Percentiles rank a stretch among this genome's conserved stretches.
phyloP scores from a whole-genome alignment of 2,329 filamentous ascomycete species.

The Diaporthe aspalathi region DNA sequence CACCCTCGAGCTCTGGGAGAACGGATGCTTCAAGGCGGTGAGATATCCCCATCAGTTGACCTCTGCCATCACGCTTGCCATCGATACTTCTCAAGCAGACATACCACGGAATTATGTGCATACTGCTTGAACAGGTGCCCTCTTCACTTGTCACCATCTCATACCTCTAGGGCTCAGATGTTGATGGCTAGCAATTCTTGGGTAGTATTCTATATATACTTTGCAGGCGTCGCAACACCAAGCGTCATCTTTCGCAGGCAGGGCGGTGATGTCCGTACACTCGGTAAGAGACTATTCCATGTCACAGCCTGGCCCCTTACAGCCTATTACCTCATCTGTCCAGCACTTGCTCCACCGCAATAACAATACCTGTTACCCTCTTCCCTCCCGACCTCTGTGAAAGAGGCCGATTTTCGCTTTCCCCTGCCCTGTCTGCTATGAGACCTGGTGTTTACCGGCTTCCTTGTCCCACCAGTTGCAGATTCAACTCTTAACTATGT shows the following conservation, averaged over 20 bases:
- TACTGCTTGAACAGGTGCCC: too few species aligned
- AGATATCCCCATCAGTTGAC: background rate
- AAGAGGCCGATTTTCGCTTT: background rate
- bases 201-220: constrained; percentile 1
- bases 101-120: background rate
- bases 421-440: background rate
- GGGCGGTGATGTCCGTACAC: constrained; percentile 9
- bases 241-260: constrained; percentile 18
- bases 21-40: too few species aligned
- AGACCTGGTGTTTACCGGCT: background rate
- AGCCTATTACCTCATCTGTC: constrained; percentile 33
- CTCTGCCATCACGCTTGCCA: background rate
- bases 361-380: constrained; percentile 12
- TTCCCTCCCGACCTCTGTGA: background rate
- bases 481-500: background rate
- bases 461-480: background rate
- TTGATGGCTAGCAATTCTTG: background rate
- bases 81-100: background rate
- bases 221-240: constrained; percentile 18
- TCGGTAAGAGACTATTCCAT: constrained; percentile 28
- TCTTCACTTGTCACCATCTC: too few species aligned
- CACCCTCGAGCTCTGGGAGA: background rate
- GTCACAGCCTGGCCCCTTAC: constrained; percentile 17
- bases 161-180: background rate
- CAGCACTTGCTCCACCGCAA: constrained; percentile 12